Base-by-base conservation (phyloP, 352 stramenopile genomes). In the Phytophthora foliorum region DNA sequence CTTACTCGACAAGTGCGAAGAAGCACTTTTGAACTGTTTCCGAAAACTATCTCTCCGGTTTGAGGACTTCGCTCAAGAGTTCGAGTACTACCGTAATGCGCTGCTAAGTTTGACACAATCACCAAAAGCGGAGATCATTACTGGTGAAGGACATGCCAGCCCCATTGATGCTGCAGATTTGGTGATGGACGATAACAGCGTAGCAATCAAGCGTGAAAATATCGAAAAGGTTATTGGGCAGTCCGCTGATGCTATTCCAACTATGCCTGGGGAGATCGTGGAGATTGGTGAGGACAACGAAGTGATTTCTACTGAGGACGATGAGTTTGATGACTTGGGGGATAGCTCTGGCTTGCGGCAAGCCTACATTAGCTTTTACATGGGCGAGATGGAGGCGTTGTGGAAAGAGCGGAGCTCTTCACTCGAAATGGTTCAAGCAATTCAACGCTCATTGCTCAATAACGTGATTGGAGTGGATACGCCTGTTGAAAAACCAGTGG, bases 401-500 rank as follows among this genome's bases (percentile, higher is more conserved):
- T 95, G 88, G 88, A 92, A 92, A 63, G 88, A 95, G 66, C 69
- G 88, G 34, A 90, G 78, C 36, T 89, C 85, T 27, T 89, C 86
- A 6, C 58, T 93, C 4, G 88, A 95, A 61, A 88, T 91, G 57
- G 77, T 95, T 31, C 77, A 91, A 41, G 80, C 85, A 6, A 89
- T 94, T 39, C 75, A 91, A 53, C 81, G 88, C 39, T 88, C 88
- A 5, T 63, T 95, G 4, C 56, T 80, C 22, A 67, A 70, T 48
- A 55, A 62, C 48, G 55, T 48, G 39, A 63, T 63, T 45, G 57
- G 51, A 52, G 34, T 68, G 24, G 21, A 22, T 8, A 31, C 25
- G 14, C 24, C 42, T 38, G 24, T 36, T 31, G 58, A 54, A 22
- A 63, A 62, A 9, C 9, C 36, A 48, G 44, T 69, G 17, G 45